Conservation (phyloP, 768 basidiomycete genomes). For the Sporobolomyces pararoseus region DNA sequence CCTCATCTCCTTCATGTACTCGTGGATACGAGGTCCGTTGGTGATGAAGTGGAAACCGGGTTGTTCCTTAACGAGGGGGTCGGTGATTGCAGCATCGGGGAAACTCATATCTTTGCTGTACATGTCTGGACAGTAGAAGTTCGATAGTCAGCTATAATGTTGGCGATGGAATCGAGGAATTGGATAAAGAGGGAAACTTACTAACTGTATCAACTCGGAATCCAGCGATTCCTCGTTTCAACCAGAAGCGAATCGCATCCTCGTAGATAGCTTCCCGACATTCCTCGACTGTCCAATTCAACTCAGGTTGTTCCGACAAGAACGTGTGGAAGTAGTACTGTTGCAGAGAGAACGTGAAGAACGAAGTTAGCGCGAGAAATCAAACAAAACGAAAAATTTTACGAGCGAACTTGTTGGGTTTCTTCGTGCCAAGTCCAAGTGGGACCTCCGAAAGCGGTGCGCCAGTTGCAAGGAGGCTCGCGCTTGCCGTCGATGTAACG, state of each 20-base stretch:
- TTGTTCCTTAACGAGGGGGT: slow-evolving; percentile 49
- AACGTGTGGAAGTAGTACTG: slow-evolving; percentile 68
- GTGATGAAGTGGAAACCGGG: slow-evolving; percentile 14
- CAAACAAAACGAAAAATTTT: not conserved
- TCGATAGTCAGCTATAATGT: too few species aligned
- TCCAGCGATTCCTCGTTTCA: slow-evolving; percentile 69
- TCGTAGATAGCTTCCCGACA: slow-evolving; percentile 54
- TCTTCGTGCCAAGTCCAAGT: slow-evolving; percentile 67
- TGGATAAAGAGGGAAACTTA: not conserved
- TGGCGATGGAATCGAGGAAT: too few species aligned
- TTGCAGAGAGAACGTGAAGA: not conserved
- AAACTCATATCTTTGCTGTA: slow-evolving; percentile 60
- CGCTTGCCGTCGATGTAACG: slow-evolving; percentile 58
- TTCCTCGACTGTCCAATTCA: slow-evolving; percentile 66
- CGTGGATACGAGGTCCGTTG: slow-evolving; percentile 62
- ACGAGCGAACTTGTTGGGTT: slow-evolving; percentile 54
- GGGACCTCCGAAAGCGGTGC: slow-evolving; percentile 50
- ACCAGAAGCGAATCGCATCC: slow-evolving; percentile 69
- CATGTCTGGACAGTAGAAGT: slow-evolving; percentile 11
- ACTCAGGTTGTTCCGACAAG: slow-evolving; percentile 64
- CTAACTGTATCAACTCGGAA: slow-evolving; percentile 58
- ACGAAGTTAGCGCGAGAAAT: not conserved
- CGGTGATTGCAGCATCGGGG: slow-evolving; percentile 63
- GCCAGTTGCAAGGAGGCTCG: slow-evolving; percentile 68
- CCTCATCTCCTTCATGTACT: slow-evolving; percentile 67